Base-by-base conservation (phyloP, 73 alveolate genomes). In the Paramecium sonneborni region DNA sequence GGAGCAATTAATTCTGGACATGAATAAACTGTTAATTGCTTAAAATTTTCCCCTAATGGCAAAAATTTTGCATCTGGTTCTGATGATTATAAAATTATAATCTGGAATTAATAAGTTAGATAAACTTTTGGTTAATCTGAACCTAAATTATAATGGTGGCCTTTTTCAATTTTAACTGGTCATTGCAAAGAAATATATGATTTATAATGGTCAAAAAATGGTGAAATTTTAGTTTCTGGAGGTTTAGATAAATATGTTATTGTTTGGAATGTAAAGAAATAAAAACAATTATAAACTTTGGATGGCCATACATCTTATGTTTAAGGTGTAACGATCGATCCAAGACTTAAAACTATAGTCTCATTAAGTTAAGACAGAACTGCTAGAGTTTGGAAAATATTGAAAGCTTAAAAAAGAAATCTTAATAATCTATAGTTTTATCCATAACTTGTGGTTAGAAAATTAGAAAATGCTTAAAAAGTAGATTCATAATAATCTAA, bases 141-240 rank as follows among this genome's bases (percentile, higher is more conserved):
- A 93, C 96, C 93, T 89, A 95, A 85, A 92, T 89, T 95, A 85
- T 57, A 93, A 52, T 97, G 98, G 98, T 94, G 97, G 38, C 95
- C 94, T 46, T 92, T 91, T 67, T 93, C 96, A 89, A 85, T 93
- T 30, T 89, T 97, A 55, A 96, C 98, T 72, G 99, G 99, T 4
- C 99, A 97, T 88, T 95, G 95, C 18, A 95, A 97, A 23, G 99
- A 97, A 92, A 97, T 97, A 12, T 95, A 93, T 93, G 99, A 97
- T 91, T 74, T 97, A 79, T 85, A 97, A 67, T 97, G 99, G 99
- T 94, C 96, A 58, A 97, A 95, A 48, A 96, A 95, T 86, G 94
- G 97, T 79, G 93, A 95, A 85, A 93, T 95, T 87, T 70, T 97
- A 56, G 96, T 96, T 20, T 95, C 99, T 76, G 97, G 98, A 48